phyloP scores from a whole-genome alignment of 495 filamentous ascomycete genomes.

The Penicillium arizonense region DNA sequence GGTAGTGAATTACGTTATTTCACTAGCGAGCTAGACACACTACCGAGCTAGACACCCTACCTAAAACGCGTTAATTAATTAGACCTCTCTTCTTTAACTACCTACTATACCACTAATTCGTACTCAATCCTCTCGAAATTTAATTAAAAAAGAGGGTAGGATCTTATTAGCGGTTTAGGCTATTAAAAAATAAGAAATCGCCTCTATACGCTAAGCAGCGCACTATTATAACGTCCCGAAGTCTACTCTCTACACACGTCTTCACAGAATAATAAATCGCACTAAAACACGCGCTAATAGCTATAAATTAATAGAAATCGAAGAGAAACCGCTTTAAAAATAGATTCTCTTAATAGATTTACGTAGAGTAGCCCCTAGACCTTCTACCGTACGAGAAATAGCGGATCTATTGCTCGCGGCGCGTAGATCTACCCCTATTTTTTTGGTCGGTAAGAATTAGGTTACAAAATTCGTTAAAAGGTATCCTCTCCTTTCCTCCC shows the following conservation, averaged over 20 bases:
- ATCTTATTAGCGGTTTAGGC: constrained; percentile 5
- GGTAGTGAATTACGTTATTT: no score
- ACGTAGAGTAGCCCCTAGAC: neutral
- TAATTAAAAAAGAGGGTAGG: constrained; percentile 1
- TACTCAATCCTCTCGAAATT: neutral
- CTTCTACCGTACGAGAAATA: constrained; percentile 34
- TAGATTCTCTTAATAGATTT: constrained; percentile 28
- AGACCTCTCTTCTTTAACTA: neutral
- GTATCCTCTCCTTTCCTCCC: neutral
- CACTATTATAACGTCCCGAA: no score
- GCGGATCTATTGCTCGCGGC: constrained; percentile 27
- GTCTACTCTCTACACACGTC: no score
- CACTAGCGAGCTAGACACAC: no score
- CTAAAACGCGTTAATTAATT: no score
- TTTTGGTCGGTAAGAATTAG: neutral
- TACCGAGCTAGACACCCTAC: no score
- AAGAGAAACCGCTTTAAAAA: constrained; percentile 29
- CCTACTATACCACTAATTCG: neutral
- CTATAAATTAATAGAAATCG: constrained; percentile 21
- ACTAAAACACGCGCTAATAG: no score
- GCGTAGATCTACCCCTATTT: constrained; percentile 1
- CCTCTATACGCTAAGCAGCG: no score
- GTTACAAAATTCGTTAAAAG: neutral
- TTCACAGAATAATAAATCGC: no score
- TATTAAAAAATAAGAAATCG: neutral